Evolutionary conservation across 495 filamentous ascomycete genomes (phyloP), one percentile per base, ranked within the genome.

Genomic region (Penicillium ochrochloron): DNA sequence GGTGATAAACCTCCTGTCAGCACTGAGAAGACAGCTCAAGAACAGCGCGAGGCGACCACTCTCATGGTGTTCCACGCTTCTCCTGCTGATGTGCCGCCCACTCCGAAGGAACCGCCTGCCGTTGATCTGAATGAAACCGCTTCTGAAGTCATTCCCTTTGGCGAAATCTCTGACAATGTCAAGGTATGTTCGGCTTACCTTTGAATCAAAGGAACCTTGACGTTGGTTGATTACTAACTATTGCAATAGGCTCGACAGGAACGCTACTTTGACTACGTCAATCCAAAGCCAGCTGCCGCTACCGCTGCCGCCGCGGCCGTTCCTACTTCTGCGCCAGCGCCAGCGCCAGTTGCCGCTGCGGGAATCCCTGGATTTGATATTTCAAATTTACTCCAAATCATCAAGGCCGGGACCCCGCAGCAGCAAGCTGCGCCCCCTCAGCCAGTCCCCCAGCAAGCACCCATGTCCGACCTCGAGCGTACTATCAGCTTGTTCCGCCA

Each of bases 11-110:
- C 78, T 5, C 82, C 90, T 10, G 73, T 77, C 0, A 93, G 89
- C 10, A 78, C 85, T 0, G 88, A 96, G 70, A 88, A 88, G 61
- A 80, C 83, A 42, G 79, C 81, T 5, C 92, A 92, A 71, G 83
- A 89, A 33, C 83, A 88, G 56, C 86, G 91, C 10, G 94, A 96
- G 75, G 79, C 82, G 23, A 88, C 82, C n/a, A 93, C 91, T 27
- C 84, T 97, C 35, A 92, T 96, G 87, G 90, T 89, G 6, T 86
- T 93, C 63, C 95, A 97, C 69, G 85, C 89, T 2, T 87, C 87
- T 57, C 74, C 78, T 37, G 84, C 84, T 8, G 93, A 96, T 68
- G 89, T 96, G 63, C 94, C 94, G 5, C 78, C 86, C 1, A 86
- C 89, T 0, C 90, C 94, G 2, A 86, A 88, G 60, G 94, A 96